Evolutionary conservation across 164 flowering plant species (phyloP), one percentile per base, ranked within the genome.

Genomic region (Vitis labrusca): DNA sequence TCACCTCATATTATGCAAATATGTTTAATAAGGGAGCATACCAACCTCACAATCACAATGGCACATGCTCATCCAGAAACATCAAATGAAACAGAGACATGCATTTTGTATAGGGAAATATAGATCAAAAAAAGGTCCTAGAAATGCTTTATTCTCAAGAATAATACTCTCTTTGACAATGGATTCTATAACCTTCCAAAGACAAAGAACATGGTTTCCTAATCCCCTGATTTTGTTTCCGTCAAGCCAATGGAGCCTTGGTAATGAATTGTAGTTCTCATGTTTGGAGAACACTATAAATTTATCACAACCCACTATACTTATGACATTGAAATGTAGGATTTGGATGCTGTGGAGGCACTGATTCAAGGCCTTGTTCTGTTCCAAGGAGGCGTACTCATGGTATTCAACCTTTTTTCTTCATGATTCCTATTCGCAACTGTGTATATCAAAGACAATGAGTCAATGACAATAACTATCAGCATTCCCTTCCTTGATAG

Each of bases 311-410:
- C 14, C n/a, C 3, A 13, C n/a, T 15, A 14, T 13, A 53, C 14
- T 53, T 0, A 37, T 8, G 55, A 49, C 8, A 29, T 64, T 44
- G 5, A 66, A 53, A 59, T 82, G 65, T 73, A 95, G 99, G 99
- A 96, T 82, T 71, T 96, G 89, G 99, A 96, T 83, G 99, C 99
- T 44, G 99, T 96, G 66, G 99, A 96, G 82, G 99, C 99, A n/a
- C 90, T 96, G 57, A 96, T 96, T 63, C 99, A 96, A 76, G 99
- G 99, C 52, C 98, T 96, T 63, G 98, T 93, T 44, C 74, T 96
- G 78, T 96, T 93, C 84, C 97, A 96, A 86, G 99, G 99, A 69
- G 99, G 99, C 29, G 93, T 96, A 55, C 85, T 93, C 68, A 96
- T 96, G 99, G 99, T 96, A 89, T 54, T 14, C 2, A 27, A 4